phyloP scores from a whole-genome alignment of 179 eudicot species.

The Silene coronaria region DNA sequence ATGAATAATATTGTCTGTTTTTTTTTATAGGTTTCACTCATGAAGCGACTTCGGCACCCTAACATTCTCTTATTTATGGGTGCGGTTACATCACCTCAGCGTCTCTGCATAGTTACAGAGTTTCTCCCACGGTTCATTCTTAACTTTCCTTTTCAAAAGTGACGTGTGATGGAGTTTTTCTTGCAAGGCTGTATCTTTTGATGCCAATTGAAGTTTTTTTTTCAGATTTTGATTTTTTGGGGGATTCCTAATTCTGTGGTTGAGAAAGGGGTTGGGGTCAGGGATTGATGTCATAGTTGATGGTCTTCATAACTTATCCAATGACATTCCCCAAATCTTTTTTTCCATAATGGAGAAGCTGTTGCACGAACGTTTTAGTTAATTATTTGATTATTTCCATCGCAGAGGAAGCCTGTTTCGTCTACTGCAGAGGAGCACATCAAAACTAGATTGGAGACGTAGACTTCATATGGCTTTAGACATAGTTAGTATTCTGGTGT shows the following conservation, averaged over 20 bases:
- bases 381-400: background rate
- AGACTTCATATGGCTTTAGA: conserved; percentile 92
- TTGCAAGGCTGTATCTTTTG: background rate
- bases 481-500: conserved; percentile 51
- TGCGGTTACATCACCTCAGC: conserved; percentile 95
- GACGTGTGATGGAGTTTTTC: conserved; percentile 8
- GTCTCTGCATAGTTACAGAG: conserved; percentile 92
- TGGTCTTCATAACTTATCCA: background rate
- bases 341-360: background rate
- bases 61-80: conserved; percentile 97
- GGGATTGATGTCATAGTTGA: background rate
- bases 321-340: background rate
- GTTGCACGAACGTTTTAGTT: background rate
- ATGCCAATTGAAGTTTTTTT: background rate
- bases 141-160: conserved; percentile 22
- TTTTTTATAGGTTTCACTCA: conserved; percentile 73
- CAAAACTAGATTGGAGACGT: conserved; percentile 87
- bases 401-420: conserved; percentile 91
- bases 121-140: conserved; percentile 88
- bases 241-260: background rate
- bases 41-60: conserved; percentile 99
- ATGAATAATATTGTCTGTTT: conserved; percentile 10
- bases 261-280: background rate
- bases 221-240: background rate
- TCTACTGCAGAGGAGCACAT: conserved; percentile 58